Evolutionary conservation across 345 rosid species (phyloP).

Genomic region (Pugionium cornutum): DNA sequence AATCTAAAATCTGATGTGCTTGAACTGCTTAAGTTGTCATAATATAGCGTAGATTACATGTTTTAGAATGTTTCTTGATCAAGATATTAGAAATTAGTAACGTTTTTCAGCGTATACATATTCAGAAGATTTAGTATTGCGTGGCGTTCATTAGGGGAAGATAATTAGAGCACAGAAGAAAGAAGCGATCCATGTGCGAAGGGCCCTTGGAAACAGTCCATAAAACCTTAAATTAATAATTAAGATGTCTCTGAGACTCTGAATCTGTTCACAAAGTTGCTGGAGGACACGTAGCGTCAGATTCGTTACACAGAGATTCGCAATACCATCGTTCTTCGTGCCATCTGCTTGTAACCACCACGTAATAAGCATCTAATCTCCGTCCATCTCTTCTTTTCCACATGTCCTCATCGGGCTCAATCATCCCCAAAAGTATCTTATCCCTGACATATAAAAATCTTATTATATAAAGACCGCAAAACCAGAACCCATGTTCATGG

Average conservation of each 20-base stretch:
- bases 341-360: conserved; percentile 37
- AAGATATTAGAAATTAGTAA: too few species aligned
- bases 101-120: too few species aligned
- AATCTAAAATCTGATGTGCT: too few species aligned
- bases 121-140: too few species aligned
- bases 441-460: conserved; percentile 9
- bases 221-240: conserved; percentile 8
- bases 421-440: conserved; percentile 16
- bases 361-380: conserved; percentile 19
- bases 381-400: conserved; percentile 23
- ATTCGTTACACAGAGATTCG: conserved; percentile 31
- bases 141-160: too few species aligned
- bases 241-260: conserved; percentile 26
- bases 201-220: conserved; percentile 19
- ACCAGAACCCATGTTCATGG: conserved; percentile 43
- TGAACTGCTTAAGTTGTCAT: too few species aligned
- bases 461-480: conserved; percentile 30
- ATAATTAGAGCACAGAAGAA: too few species aligned
- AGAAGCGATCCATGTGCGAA: neutral
- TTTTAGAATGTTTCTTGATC: too few species aligned
- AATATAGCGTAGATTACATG: too few species aligned
- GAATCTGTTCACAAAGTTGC: conserved; percentile 28
- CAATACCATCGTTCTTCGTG: conserved; percentile 28
- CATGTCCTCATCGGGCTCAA: conserved; percentile 7
- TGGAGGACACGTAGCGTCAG: conserved; percentile 36